Conservation (phyloP, 2,329 filamentous ascomycete genomes). For the Fusarium sp. region DNA sequence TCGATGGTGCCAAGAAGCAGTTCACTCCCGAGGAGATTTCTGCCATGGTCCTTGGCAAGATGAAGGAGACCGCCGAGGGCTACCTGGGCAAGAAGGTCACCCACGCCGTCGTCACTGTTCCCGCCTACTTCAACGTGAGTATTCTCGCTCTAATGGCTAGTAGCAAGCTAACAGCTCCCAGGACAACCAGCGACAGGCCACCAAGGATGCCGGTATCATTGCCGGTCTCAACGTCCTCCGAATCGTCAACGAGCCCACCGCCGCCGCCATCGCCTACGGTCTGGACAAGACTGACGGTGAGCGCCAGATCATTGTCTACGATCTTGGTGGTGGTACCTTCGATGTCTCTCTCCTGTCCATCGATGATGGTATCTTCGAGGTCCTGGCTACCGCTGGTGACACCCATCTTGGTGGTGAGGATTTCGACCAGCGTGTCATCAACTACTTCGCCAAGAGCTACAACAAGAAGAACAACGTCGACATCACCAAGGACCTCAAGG, state of each 20-base stretch:
- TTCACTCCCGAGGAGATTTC: conserved; percentile 87
- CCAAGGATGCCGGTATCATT: conserved; percentile 93
- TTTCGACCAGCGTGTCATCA: conserved; percentile 98
- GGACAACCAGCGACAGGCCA: conserved; percentile 95
- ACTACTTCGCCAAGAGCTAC: conserved; percentile 95
- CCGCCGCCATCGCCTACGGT: conserved; percentile 94
- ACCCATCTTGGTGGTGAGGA: conserved; percentile 98
- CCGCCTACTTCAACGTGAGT: conserved; percentile 90
- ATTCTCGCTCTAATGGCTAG: not conserved
- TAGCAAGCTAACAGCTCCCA: conserved; percentile 42
- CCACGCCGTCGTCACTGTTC: conserved; percentile 92
- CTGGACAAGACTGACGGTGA: conserved; percentile 87
- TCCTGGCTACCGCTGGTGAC: conserved; percentile 94
- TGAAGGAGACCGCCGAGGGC: conserved; percentile 84
- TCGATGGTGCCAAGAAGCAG: conserved; percentile 72
- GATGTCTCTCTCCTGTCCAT: conserved; percentile 95
- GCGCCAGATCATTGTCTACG: conserved; percentile 91
- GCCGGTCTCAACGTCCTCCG: conserved; percentile 95
- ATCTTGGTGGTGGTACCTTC: conserved; percentile 94
- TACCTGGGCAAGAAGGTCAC: conserved; percentile 86
- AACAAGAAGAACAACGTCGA: conserved; percentile 98
- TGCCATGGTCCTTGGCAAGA: conserved; percentile 85
- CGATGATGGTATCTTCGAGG: conserved; percentile 93
- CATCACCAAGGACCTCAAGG: conserved; percentile 93
- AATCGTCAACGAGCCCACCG: conserved; percentile 96